A percentile compares a stretch with the other conserved stretches of the same genome.
Conservation (phyloP, 192 early-diverging fungal species). For the Gigaspora rosea region DNA sequence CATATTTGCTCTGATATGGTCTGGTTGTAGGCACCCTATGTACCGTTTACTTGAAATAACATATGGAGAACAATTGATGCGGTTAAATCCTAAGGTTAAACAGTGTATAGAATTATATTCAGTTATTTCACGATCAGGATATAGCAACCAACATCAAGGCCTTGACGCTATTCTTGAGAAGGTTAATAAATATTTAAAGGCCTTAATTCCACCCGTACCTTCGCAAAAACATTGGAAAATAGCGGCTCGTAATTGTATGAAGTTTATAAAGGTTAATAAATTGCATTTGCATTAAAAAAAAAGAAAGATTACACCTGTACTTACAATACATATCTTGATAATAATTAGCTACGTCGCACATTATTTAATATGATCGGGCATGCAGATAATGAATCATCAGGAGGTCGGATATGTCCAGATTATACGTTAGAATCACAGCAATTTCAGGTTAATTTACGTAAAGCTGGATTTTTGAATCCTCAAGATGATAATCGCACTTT, state of each 20-base stretch:
- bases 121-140: background rate
- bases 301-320: background rate
- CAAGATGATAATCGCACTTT: background rate
- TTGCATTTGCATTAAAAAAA: background rate
- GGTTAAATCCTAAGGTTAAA: background rate
- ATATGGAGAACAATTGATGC: conserved; percentile 17
- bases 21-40: background rate
- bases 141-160: background rate
- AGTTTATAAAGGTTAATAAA: background rate
- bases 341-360: background rate
- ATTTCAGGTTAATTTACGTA: background rate
- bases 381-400: background rate
- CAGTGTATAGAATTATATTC: background rate
- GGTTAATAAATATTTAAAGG: background rate
- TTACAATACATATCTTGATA: background rate
- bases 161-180: background rate
- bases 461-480: background rate
- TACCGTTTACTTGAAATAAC: conserved; percentile 10
- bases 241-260: background rate
- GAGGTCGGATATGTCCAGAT: too few relatives aligned
- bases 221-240: too few relatives aligned
- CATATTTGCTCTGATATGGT: conserved; percentile 11
- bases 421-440: background rate
- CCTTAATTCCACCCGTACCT: background rate
- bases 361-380: background rate